Conservation (phyloP, 2,329 filamentous ascomycete genomes). For the Arthrinium phaeospermum region DNA sequence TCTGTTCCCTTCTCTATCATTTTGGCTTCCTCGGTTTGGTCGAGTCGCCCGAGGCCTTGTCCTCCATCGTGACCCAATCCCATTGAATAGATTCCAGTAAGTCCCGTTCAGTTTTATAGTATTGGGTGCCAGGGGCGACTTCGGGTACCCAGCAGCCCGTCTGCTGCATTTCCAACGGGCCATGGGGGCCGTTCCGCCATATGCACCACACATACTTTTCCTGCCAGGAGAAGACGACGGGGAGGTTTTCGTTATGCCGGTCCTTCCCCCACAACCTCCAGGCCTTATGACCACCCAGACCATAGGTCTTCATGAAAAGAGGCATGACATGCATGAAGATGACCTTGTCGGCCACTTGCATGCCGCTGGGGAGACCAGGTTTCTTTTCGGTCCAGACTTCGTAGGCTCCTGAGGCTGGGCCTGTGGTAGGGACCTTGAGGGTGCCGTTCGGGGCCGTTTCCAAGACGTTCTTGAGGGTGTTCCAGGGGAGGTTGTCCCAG, state of each 20-base stretch:
- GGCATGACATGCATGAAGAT: conserved; percentile 16
- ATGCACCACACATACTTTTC: conserved; percentile 13
- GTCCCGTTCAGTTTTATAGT: not conserved
- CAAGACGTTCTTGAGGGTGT: not conserved
- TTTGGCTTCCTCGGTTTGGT: no score
- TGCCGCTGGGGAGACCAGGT: no score
- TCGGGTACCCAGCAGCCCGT: conserved; percentile 8
- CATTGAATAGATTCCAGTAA: not conserved
- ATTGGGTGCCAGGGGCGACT: not conserved
- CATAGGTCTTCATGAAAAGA: conserved; percentile 1
- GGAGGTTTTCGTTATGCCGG: not conserved
- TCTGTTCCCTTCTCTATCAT: no score
- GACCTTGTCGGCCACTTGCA: not conserved
- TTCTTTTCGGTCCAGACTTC: not conserved
- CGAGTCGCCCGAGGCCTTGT: not conserved
- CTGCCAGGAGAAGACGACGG: conserved; percentile 16
- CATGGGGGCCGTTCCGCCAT: conserved; percentile 12
- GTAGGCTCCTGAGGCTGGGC: not conserved
- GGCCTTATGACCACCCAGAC: not conserved
- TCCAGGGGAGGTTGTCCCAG: not conserved
- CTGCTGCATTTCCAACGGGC: conserved; percentile 8
- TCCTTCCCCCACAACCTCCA: not conserved
- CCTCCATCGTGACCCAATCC: not conserved
- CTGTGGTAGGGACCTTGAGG: not conserved
- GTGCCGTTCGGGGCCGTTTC: not conserved